Evolutionary conservation across 2,329 filamentous ascomycete genomes (phyloP).

Genomic region (Microdochium trichocladiopsis): DNA sequence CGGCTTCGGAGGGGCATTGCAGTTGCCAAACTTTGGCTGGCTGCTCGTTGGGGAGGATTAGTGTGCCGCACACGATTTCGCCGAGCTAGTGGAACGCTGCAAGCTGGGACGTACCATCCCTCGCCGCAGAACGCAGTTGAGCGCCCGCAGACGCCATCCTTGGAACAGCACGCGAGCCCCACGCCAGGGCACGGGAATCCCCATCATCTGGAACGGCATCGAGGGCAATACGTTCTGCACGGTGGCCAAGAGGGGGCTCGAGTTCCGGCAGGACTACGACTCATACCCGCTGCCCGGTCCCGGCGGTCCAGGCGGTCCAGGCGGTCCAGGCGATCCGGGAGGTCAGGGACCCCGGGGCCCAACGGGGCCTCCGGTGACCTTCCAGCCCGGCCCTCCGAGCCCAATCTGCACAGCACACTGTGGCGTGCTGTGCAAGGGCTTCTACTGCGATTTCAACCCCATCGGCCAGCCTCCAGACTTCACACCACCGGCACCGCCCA

Average conservation of each 20-base stretch:
- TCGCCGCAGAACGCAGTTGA: slow-evolving; percentile 1
- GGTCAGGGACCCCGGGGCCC: background rate
- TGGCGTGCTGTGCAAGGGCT: background rate
- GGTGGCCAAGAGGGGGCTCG: background rate
- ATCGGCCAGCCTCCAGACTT: background rate
- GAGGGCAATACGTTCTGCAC: background rate
- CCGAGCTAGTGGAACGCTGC: background rate
- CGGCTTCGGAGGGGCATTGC: background rate
- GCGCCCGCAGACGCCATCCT: slow-evolving; percentile 1
- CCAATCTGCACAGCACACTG: background rate
- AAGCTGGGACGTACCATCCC: slow-evolving; percentile 1
- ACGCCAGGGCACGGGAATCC: background rate
- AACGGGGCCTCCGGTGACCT: background rate
- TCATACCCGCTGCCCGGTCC: background rate
- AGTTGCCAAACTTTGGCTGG: background rate
- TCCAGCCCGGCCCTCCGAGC: background rate
- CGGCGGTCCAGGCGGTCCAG: background rate
- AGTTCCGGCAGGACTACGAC: background rate
- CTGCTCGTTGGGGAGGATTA: too few species aligned
- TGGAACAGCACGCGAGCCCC: slow-evolving; percentile 1
- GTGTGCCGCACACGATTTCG: too few species aligned
- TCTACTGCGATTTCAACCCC: background rate
- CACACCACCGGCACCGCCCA: too few species aligned
- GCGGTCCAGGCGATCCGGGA: background rate
- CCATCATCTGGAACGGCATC: background rate